A percentile compares a stretch with the other conserved stretches of the same genome.
phyloP scores from a whole-genome alignment of 2,329 filamentous ascomycete genomes.

The Aspergillus costaricaensis region DNA sequence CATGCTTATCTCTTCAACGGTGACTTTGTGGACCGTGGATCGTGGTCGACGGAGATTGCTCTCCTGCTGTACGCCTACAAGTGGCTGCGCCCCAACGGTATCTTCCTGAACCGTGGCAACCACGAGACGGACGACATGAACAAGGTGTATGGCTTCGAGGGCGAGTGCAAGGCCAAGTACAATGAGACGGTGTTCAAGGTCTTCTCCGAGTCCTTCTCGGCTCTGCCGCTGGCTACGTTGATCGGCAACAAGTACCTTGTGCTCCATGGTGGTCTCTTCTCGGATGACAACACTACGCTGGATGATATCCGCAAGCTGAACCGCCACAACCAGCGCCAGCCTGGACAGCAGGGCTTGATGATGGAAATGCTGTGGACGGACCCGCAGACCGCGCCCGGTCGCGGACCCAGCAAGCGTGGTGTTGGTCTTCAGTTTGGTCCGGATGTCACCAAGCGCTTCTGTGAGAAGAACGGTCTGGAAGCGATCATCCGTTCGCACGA shows the following conservation, averaged over 20 bases:
- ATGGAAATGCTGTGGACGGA: constrained; percentile 99
- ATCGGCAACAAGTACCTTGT: constrained; percentile 90
- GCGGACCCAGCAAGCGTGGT: constrained; percentile 92
- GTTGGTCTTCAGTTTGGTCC: constrained; percentile 97
- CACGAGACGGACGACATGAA: constrained; percentile 99
- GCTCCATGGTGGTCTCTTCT: constrained; percentile 93
- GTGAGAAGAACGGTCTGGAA: constrained; percentile 90
- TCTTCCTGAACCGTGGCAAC: constrained; percentile 97
- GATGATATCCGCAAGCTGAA: constrained; percentile 94
- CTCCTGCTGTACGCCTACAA: constrained; percentile 94
- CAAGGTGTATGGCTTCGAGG: constrained; percentile 95
- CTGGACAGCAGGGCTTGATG: constrained; percentile 92
- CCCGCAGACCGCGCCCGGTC: constrained; percentile 79
- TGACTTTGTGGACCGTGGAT: constrained; percentile 96
- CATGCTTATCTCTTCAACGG: constrained; percentile 98
- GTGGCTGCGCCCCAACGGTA: constrained; percentile 81
- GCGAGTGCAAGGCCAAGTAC: constrained; percentile 97
- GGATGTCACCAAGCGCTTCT: constrained; percentile 94
- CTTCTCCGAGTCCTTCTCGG: constrained; percentile 97
- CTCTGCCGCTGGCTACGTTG: constrained; percentile 85
- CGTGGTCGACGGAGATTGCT: constrained; percentile 97
- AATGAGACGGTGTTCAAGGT: constrained; percentile 94
- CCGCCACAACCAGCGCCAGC: constrained; percentile 85
- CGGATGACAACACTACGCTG: constrained; percentile 83
- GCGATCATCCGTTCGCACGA: constrained; percentile 97